Percentiles rank a stretch among this genome's conserved stretches.
Conservation (phyloP, 129 eudicot species). For the Flaveria linearis region DNA sequence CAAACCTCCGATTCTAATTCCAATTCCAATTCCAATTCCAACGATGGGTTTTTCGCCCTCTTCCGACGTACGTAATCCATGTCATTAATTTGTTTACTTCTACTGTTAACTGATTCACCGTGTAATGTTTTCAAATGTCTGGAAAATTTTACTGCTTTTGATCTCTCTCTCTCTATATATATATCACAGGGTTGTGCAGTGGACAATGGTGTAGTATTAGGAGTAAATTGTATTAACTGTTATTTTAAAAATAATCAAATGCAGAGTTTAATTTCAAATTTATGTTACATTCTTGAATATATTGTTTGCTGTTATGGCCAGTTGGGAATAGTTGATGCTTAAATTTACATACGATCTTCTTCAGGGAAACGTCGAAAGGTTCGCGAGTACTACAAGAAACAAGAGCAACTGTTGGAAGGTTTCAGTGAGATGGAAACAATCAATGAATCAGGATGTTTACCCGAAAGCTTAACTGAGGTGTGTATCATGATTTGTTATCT, state of each 20-base stretch:
- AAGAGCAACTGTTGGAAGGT: slow-evolving; percentile 78
- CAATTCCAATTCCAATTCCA: not conserved
- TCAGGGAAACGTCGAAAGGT: slow-evolving; percentile 72
- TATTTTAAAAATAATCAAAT: not conserved
- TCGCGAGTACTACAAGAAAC: slow-evolving; percentile 78
- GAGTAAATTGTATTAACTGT: too few relatives aligned
- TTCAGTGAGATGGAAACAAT: slow-evolving; percentile 87
- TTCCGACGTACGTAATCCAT: slow-evolving; percentile 21
- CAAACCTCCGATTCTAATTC: slow-evolving; percentile 5
- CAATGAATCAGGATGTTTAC: slow-evolving; percentile 61
- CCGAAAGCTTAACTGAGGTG: slow-evolving; percentile 79
- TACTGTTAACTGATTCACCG: too few relatives aligned
- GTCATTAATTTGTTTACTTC: not conserved
- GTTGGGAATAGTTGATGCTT: not conserved
- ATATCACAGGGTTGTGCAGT: too few relatives aligned
- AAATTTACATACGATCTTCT: not conserved
- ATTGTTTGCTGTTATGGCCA: not conserved
- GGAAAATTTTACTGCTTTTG: too few relatives aligned
- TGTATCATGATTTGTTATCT: not conserved
- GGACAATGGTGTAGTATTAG: too few relatives aligned
- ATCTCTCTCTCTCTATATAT: too few relatives aligned
- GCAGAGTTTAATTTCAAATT: too few relatives aligned
- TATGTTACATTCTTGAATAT: not conserved
- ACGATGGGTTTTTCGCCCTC: slow-evolving; percentile 7
- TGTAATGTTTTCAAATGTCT: too few relatives aligned